Percentiles rank a stretch among this genome's conserved stretches.
phyloP scores from a whole-genome alignment of 352 stramenopile genomes.

The Phytopythium mirpurense region DNA sequence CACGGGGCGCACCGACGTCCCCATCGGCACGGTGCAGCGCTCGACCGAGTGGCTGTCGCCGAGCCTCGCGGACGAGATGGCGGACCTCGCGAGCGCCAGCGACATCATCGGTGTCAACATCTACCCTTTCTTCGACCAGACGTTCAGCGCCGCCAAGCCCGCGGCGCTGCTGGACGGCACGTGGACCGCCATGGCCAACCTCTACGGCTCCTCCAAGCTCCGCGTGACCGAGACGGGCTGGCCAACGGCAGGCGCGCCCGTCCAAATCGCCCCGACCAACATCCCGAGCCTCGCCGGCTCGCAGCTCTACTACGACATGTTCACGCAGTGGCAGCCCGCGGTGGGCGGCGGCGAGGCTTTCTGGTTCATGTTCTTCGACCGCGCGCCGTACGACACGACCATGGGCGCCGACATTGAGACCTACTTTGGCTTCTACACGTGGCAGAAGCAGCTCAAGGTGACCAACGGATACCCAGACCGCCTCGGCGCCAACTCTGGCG shows the following conservation, averaged over 20 bases:
- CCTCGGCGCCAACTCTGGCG: conserved; percentile 11
- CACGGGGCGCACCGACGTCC: conserved; percentile 27
- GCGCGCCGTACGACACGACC: conserved; percentile 37
- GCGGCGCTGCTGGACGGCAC: conserved; percentile 44
- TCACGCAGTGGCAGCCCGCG: conserved; percentile 52
- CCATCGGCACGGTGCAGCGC: conserved; percentile 70
- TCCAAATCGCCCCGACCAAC: conserved; percentile 30
- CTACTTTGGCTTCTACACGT: conserved; percentile 76
- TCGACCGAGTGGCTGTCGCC: conserved; percentile 51
- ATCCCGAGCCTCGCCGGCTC: conserved; percentile 46
- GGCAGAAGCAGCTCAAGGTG: conserved; percentile 27
- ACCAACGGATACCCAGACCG: conserved; percentile 25
- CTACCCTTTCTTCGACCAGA: conserved; percentile 69
- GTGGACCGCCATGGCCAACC: conserved; percentile 47
- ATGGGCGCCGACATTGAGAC: conserved; percentile 48
- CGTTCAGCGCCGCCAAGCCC: conserved; percentile 40
- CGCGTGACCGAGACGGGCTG: conserved; percentile 64
- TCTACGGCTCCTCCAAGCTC: conserved; percentile 43
- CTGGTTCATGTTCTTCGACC: conserved; percentile 84
- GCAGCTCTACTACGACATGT: conserved; percentile 50
- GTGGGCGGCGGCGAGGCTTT: conserved; percentile 46
- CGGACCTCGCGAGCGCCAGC: conserved; percentile 33
- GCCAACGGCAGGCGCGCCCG: conserved; percentile 35
- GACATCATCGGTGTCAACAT: conserved; percentile 83
- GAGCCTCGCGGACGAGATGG: conserved; percentile 26